Base-by-base conservation (phyloP, 2,329 filamentous ascomycete genomes). In the Monosporascus sp. region DNA sequence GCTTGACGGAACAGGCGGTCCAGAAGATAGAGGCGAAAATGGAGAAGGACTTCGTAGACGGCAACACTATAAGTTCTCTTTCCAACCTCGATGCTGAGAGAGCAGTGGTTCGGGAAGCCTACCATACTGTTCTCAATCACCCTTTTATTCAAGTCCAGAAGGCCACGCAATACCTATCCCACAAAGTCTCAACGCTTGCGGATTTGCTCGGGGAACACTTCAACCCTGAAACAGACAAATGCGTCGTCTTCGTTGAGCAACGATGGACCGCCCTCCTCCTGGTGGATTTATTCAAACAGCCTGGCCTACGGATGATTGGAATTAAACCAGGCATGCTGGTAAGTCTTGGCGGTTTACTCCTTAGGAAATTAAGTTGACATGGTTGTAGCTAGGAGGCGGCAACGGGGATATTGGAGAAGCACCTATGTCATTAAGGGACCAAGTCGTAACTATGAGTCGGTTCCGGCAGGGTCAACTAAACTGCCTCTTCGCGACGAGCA, bases 181-280 rank as follows among this genome's bases (percentile, higher is more conserved):
- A 83, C 17, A 99, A 97, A 67, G 85, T 93, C 1, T 68, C 79
- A 4, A 61, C 77, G 5, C 78, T 97, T 0, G 67, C 83, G 22
- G 65, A 74, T 2, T 82, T 84, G 51, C 74, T 97, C 1, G 65
- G 69, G 3, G 68, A 81, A 7, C 79, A 86, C 48, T 97, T 91
- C 62, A 71, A 79, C 34, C 69, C 75, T 2, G 70, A 74, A 3
- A 77, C 75, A 1, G 76, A 83, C 27, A 84, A 85, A 18, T 96
- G 90, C 63, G 96, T 99, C 51, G 82, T 97, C 0, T 97, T 99
- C 68, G 90, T 96, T 0, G 79, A 90, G 55, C 80, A 87, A 65
- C 79, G 91, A 41, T 83, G 88, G 57, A 93, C 90, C 0, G 93
- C 92, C 1, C 80, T 83, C 18, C 70, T 95, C 17, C 73, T 99